Evolutionary conservation across 2,329 filamentous ascomycete species (phyloP).

Genomic region (Fusarium gaditjirri): DNA sequence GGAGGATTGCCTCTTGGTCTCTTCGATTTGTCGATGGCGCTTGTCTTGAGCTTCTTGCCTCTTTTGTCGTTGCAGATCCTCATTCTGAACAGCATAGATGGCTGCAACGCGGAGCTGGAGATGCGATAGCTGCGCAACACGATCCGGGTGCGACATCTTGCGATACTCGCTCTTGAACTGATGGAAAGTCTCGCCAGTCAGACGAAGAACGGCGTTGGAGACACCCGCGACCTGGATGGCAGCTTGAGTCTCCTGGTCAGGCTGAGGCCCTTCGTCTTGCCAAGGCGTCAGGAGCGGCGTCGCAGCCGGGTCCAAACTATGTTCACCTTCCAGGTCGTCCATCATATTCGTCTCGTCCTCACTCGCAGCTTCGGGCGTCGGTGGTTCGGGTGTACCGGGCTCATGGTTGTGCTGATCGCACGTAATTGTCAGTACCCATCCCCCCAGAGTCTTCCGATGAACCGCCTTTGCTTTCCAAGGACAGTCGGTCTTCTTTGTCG

Average conservation of each 20-base stretch:
- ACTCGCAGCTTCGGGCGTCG: slow-evolving; percentile 49
- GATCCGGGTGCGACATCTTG: slow-evolving; percentile 55
- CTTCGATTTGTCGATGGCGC: slow-evolving; percentile 53
- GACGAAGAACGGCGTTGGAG: slow-evolving; percentile 51
- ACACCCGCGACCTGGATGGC: slow-evolving; percentile 55
- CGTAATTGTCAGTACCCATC: slow-evolving; percentile 57
- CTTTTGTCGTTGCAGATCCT: slow-evolving; percentile 54
- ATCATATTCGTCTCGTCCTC: slow-evolving; percentile 49
- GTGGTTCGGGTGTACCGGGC: slow-evolving; percentile 56
- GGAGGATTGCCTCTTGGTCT: slow-evolving; percentile 43
- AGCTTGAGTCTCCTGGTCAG: slow-evolving; percentile 51
- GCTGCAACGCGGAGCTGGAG: slow-evolving; percentile 56
- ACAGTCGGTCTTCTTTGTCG: slow-evolving; percentile 59
- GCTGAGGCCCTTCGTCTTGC: slow-evolving; percentile 45
- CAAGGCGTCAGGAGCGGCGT: slow-evolving; percentile 26
- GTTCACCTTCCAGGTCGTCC: slow-evolving; percentile 41
- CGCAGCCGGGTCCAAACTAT: slow-evolving; percentile 13
- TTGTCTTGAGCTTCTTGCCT: slow-evolving; percentile 53
- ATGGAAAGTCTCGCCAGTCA: slow-evolving; percentile 57
- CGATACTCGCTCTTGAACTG: slow-evolving; percentile 57
- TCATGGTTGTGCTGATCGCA: slow-evolving; percentile 59
- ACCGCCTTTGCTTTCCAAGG: slow-evolving; percentile 60
- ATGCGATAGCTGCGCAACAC: slow-evolving; percentile 52
- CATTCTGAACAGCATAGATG: slow-evolving; percentile 58
- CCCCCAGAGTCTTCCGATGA: slow-evolving; percentile 55